Conservation (phyloP, 1,284 basidiomycete species). For the Inonotus hispidus region DNA sequence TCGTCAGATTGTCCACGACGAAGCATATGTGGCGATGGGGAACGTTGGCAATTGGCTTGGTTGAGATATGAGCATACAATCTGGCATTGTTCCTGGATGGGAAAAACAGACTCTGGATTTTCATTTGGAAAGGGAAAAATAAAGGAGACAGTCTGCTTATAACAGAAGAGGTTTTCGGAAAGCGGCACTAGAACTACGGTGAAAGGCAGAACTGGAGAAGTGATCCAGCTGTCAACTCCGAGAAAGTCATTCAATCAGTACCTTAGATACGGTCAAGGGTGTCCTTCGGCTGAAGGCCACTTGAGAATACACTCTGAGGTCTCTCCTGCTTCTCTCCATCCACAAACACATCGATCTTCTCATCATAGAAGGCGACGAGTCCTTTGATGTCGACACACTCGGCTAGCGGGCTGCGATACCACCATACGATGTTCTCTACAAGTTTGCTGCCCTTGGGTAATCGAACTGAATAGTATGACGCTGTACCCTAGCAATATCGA, state of each 20-base stretch:
- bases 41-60: no score
- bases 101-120: no score
- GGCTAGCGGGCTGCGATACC: constrained; percentile 46
- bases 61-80: no score
- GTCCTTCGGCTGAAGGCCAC: not conserved
- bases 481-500: constrained; percentile 44
- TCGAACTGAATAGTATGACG: constrained; percentile 51
- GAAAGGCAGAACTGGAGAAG: no score
- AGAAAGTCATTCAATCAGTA: not conserved
- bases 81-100: no score
- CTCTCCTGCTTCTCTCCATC: constrained; percentile 47
- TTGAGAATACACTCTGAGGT: not conserved
- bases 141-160: no score
- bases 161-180: no score
- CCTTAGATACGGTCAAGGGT: not conserved
- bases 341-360: constrained; percentile 62
- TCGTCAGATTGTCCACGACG: no score
- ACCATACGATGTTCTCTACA: constrained; percentile 54
- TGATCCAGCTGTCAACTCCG: no score
- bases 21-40: no score
- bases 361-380: constrained; percentile 58
- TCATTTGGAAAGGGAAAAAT: no score
- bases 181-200: no score
- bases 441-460: constrained; percentile 37
- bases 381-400: constrained; percentile 49